Percentiles rank a stretch among this genome's conserved stretches.
Evolutionary conservation across 176 grass and related monocot species (phyloP).

Genomic region (Hsuehochloa calcarea): DNA sequence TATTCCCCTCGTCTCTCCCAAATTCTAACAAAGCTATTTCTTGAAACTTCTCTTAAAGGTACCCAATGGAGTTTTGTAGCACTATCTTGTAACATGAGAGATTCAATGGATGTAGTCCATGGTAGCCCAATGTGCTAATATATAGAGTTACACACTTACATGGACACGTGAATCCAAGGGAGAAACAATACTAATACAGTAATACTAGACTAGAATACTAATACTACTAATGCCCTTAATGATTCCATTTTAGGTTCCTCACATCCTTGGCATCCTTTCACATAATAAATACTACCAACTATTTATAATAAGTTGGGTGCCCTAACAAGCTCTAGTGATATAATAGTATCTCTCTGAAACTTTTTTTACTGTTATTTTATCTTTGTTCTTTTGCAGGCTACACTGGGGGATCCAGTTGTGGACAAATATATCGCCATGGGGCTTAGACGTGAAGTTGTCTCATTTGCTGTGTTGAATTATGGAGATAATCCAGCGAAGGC

Average conservation of each 20-base stretch:
- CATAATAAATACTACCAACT: constrained; percentile 6
- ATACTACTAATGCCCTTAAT: too few relatives aligned
- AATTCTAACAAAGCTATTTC: background rate
- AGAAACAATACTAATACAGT: too few relatives aligned
- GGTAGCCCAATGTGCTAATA: too few relatives aligned
- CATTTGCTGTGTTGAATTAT: constrained; percentile 89
- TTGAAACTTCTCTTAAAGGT: background rate
- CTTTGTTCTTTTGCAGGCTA: constrained; percentile 49
- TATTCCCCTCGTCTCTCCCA: too few relatives aligned
- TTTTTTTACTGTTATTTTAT: background rate
- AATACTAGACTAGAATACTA: too few relatives aligned
- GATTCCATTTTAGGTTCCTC: background rate
- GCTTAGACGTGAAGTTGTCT: constrained; percentile 76
- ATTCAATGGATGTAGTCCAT: too few relatives aligned
- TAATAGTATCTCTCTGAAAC: background rate
- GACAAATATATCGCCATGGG: constrained; percentile 84
- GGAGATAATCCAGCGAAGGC: constrained; percentile 82
- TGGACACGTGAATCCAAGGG: too few relatives aligned
- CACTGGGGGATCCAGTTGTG: constrained; percentile 69
- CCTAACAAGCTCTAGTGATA: background rate
- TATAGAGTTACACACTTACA: too few relatives aligned
- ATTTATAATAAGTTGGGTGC: background rate
- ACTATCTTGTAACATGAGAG: background rate
- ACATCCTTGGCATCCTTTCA: background rate
- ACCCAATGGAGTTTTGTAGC: background rate